These are phyloP conservation scores for Prunus salicina DNA, from an alignment of 306 rosid genomes.

Conservation along the genomic window DNA sequence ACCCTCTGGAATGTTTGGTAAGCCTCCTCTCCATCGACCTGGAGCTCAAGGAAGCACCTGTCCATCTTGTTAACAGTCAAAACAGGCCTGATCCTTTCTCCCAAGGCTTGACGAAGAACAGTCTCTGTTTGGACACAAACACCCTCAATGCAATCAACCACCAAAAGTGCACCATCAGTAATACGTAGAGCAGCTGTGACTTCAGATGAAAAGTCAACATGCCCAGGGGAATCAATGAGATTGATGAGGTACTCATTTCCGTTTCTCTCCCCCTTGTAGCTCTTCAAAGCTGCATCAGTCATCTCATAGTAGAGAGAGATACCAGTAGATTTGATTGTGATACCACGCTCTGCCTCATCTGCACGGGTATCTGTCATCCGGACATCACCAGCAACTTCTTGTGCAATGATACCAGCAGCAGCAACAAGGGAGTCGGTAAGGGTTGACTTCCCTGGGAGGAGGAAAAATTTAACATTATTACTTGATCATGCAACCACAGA, in stretches of 20 bases:
- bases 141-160: conserved; percentile 89
- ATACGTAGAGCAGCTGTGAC: conserved; percentile 95
- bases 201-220: conserved; percentile 88
- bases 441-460: conserved; percentile 36
- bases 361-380: conserved; percentile 91
- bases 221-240: conserved; percentile 93
- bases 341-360: conserved; percentile 97
- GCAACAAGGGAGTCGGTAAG: conserved; percentile 94
- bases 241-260: conserved; percentile 94
- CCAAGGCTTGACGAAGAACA: conserved; percentile 85
- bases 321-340: conserved; percentile 88
- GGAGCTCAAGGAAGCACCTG: conserved; percentile 93
- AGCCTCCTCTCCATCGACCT: conserved; percentile 97
- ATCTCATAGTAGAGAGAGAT: conserved; percentile 92
- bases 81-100: conserved; percentile 91
- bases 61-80: conserved; percentile 95
- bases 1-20: conserved; percentile 79
- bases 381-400: conserved; percentile 87
- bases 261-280: conserved; percentile 57
- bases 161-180: conserved; percentile 91
- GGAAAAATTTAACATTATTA: background rate
- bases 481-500: background rate
- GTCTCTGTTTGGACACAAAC: conserved; percentile 95
- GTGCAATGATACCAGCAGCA: conserved; percentile 94
- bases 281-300: conserved; percentile 51